Base-by-base conservation (phyloP, 169 alveolate genomes). In the Cryptosporidium andersoni region DNA sequence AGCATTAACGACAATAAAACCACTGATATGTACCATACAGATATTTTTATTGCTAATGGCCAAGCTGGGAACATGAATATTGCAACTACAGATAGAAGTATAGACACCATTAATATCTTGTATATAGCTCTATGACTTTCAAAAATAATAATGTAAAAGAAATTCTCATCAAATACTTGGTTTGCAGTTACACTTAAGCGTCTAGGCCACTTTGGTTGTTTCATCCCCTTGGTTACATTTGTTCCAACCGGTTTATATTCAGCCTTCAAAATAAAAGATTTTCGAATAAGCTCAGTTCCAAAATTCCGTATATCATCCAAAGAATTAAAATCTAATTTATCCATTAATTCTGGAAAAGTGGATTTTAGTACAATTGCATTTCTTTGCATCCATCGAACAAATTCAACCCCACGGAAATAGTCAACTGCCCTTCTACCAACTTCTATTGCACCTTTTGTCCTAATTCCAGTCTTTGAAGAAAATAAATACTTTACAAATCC, bases 401-500 rank as follows among this genome's bases (percentile, higher is more conserved):
- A 89, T 58, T 92, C 96, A 55, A 92, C 93, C 58, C 95, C 96
- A 58, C 96, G 81, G 16, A 92, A 90, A 74, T 91, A 93, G 47
- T 93, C 95, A 45, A 93, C 96, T 36, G 96, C 96, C 63, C 96
- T 82, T 68, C 92, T 93, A 51, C 96, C 96, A 52, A 93, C 91
- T 64, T 90, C 91, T 7, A 82, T 89, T 51, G 93, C 93, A 37
- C 91, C 85, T 36, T 89, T 89, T 25, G 89, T 90, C 47, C 89
- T 74, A 48, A 89, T 88, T 36, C 92, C 89, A 52, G 43, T 82
- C 48, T 81, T 74, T n/a, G 85, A 74, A 16, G 74, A 58, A 34
- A 74, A 39, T 16, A 74, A 53, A 48, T 37, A 45, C 43, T 60
- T 74, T 4, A 62, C 85, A 58, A 74, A 74, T 58, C 49, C 45